phyloP scores from a whole-genome alignment of 2,329 filamentous ascomycete species.

The Rutstroemia sp. region DNA sequence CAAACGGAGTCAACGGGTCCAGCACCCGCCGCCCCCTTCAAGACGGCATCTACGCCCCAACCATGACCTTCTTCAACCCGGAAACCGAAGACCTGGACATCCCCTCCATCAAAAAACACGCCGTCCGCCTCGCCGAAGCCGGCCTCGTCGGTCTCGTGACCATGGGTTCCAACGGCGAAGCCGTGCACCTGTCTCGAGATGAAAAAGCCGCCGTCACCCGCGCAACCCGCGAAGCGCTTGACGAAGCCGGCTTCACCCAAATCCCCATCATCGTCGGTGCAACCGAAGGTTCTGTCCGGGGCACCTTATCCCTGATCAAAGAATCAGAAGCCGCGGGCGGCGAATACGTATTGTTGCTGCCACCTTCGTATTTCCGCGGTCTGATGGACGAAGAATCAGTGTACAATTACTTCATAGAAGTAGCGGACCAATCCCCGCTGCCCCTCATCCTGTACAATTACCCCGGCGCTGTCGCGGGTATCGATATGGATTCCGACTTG shows the following conservation, averaged over 20 bases:
- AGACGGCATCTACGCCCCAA: constrained; percentile 80
- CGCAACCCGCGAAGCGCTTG: constrained; percentile 74
- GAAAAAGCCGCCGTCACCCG: constrained; percentile 70
- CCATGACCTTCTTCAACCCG: constrained; percentile 84
- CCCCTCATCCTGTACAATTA: constrained; percentile 89
- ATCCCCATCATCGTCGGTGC: constrained; percentile 79
- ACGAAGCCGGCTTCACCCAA: constrained; percentile 67
- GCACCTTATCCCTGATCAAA: constrained; percentile 68
- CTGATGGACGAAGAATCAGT: constrained; percentile 67
- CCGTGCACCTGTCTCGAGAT: constrained; percentile 71
- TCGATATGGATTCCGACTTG: constrained; percentile 85
- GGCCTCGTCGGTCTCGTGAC: constrained; percentile 77
- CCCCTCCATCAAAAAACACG: constrained; percentile 70
- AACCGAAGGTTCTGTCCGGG: constrained; percentile 72
- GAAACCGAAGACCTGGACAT: constrained; percentile 81
- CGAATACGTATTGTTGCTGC: constrained; percentile 73
- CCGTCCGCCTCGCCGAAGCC: constrained; percentile 66
- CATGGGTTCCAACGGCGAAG: constrained; percentile 89
- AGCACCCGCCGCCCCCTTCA: constrained; percentile 50
- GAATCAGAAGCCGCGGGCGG: constrained; percentile 62
- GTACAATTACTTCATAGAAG: constrained; percentile 54
- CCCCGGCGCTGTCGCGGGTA: constrained; percentile 76
- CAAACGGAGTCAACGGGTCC: constrained; percentile 13
- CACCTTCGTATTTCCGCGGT: constrained; percentile 75
- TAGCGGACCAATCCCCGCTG: constrained; percentile 68